These are phyloP conservation scores for Colletotrichum acutatum DNA, from an alignment of 2,329 filamentous ascomycete species.

Conservation along the genomic window DNA sequence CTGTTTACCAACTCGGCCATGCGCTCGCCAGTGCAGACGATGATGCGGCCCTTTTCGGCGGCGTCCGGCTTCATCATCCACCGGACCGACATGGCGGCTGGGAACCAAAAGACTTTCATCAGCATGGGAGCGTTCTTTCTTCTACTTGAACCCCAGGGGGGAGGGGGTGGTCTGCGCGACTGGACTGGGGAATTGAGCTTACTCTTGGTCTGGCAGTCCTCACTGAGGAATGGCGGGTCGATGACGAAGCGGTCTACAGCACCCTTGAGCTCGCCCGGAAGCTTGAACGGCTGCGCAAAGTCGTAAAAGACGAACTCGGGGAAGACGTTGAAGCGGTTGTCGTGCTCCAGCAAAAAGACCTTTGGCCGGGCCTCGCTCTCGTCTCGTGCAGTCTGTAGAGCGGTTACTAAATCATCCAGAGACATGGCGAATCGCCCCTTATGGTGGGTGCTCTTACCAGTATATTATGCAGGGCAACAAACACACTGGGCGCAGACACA, in stretches of 20 bases:
- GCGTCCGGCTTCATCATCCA: slow-evolving; percentile 68
- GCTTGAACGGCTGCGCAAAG: slow-evolving; percentile 73
- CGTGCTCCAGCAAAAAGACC: slow-evolving; percentile 77
- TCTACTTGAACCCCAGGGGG: too few relatives aligned
- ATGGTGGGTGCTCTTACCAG: slow-evolving; percentile 53
- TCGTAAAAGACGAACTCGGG: slow-evolving; percentile 81
- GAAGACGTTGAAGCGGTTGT: slow-evolving; percentile 79
- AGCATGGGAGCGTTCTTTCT: background rate
- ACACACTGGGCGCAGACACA: slow-evolving; percentile 80
- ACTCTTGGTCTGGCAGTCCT: slow-evolving; percentile 86
- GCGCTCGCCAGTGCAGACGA: slow-evolving; percentile 82
- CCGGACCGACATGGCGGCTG: slow-evolving; percentile 79
- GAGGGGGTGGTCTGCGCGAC: too few relatives aligned
- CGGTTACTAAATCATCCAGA: background rate
- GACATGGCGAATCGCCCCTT: background rate
- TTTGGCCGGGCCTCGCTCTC: slow-evolving; percentile 59
- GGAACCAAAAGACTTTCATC: background rate
- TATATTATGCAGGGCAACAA: slow-evolving; percentile 79
- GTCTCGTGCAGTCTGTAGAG: slow-evolving; percentile 26
- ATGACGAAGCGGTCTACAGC: slow-evolving; percentile 76
- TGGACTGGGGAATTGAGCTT: slow-evolving; percentile 34
- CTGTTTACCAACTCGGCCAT: slow-evolving; percentile 74
- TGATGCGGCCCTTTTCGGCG: slow-evolving; percentile 52
- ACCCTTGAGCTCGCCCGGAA: slow-evolving; percentile 72
- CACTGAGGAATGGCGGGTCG: slow-evolving; percentile 83